These are phyloP conservation scores for Eucalyptus sp. DNA, from an alignment of 345 rosid genomes.

Conservation along the genomic window DNA sequence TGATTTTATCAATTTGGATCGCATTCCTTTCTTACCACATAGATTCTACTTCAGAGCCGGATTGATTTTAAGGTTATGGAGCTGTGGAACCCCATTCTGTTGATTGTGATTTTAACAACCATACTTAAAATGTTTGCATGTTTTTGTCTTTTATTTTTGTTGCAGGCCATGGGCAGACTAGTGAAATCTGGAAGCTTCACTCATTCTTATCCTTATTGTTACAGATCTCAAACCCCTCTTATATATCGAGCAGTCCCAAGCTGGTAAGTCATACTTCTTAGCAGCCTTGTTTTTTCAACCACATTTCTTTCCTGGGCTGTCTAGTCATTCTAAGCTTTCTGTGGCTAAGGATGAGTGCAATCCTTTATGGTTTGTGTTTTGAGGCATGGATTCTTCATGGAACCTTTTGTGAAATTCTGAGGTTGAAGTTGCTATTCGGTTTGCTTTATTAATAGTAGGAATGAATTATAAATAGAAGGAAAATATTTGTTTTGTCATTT, in stretches of 20 bases:
- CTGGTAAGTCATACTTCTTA: conserved; percentile 38
- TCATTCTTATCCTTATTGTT: conserved; percentile 87
- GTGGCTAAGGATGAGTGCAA: not conserved
- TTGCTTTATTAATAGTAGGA: not conserved
- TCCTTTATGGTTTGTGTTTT: not conserved
- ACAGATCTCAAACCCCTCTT: conserved; percentile 96
- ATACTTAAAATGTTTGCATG: not conserved
- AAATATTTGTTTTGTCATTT: not conserved
- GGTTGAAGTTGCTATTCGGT: not conserved
- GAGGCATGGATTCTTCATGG: not conserved
- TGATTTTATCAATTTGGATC: not conserved
- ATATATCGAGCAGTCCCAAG: conserved; percentile 95
- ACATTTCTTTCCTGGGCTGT: not conserved
- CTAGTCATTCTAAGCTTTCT: not conserved
- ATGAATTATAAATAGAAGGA: not conserved
- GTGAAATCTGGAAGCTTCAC: conserved; percentile 74
- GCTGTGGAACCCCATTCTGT: not conserved
- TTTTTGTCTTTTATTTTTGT: not conserved
- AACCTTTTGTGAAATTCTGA: not conserved
- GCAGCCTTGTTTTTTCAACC: not conserved
- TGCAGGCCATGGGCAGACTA: conserved; percentile 87
- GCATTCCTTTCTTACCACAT: not conserved
- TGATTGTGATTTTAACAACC: not conserved
- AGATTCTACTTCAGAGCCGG: not conserved
- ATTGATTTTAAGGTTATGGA: not conserved